Base-by-base conservation (phyloP, 2,329 filamentous ascomycete genomes). In the Colletotrichum zoysiae region DNA sequence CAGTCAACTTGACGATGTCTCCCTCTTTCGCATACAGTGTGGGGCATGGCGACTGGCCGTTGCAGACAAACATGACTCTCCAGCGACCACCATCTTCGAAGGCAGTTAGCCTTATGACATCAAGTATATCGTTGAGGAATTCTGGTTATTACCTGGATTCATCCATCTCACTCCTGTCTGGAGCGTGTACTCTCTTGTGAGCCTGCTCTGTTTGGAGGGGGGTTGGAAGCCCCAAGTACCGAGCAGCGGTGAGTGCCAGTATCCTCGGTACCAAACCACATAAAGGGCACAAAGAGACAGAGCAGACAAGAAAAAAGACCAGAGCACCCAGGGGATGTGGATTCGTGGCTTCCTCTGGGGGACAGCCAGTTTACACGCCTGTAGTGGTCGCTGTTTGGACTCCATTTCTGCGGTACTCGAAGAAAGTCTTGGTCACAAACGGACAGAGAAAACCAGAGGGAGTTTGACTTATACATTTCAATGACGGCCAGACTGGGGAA, bases 31-130 rank as follows among this genome's bases (percentile, higher is more conserved):
- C 64, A 42, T 67, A 57, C 20, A 71, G 40, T 20, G 68, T 71
- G 12, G 68, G 68, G 42, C 68, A 71, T 44, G 68, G 68, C 26
- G 64, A 67, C 51, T 71, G 56, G 50, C 68, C 68, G 35, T 71
- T 62, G 50, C 68, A 71, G 30, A 67, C 64, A 23, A 62, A 71
- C 64, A 67, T 67, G 7, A 71, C 64, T 30, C 68, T 71, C 68
- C 68, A 71, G 26, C 68, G 68, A 44, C 68, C 68, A 23, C 68
- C 68, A 53, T 71, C 68, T 71, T 35, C 30, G 5, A 8, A 26
- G 1, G 8, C 3, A 14, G 23, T 67, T n/a, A 71, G 42, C 14
- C 1, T 12, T 33, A 2, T 8, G 1, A 44, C 1, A n/a, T 3
- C 9, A 35, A 18, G 20, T 14, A 38, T 23, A 5, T 0, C 12